Evolutionary conservation across 495 filamentous ascomycete species (phyloP).

Genomic region (Trichoderma reesei): DNA sequence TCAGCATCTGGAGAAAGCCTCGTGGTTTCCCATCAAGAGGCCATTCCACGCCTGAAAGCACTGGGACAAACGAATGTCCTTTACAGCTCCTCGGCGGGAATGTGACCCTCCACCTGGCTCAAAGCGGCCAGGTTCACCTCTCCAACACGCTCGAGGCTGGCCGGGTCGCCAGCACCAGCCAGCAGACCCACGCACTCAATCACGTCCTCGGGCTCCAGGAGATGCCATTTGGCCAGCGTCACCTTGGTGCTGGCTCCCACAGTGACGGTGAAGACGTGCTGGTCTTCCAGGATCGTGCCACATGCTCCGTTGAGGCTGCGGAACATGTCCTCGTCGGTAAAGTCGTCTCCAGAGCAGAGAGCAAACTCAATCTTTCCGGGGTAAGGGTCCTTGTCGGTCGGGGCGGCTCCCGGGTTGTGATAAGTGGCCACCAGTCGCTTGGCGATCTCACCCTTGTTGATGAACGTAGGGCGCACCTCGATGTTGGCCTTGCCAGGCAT

Average conservation of each 20-base stretch:
- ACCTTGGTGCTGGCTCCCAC: slow-evolving; percentile 80
- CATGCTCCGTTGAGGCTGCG: slow-evolving; percentile 51
- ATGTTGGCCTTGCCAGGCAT: slow-evolving; percentile 94
- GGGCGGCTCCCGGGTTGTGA: slow-evolving; percentile 21
- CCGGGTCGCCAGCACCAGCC: slow-evolving; percentile 27
- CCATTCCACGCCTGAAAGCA: too few species aligned
- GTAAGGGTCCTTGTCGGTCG: slow-evolving; percentile 19
- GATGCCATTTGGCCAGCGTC: slow-evolving; percentile 77
- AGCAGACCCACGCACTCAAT: slow-evolving; percentile 68
- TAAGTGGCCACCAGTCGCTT: slow-evolving; percentile 65
- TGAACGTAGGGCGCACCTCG: slow-evolving; percentile 88
- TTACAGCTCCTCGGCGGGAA: slow-evolving; percentile 18
- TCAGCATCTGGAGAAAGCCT: background rate
- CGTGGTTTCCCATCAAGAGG: background rate
- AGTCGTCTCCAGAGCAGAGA: slow-evolving; percentile 86
- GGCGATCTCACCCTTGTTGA: slow-evolving; percentile 93
- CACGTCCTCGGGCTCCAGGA: slow-evolving; percentile 80
- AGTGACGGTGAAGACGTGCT: slow-evolving; percentile 75
- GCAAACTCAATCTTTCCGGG: slow-evolving; percentile 61
- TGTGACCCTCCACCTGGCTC: slow-evolving; percentile 33
- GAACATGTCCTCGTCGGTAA: slow-evolving; percentile 90
- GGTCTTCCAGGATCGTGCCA: slow-evolving; percentile 36
- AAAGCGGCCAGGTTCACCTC: slow-evolving; percentile 38
- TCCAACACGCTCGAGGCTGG: slow-evolving; percentile 27
- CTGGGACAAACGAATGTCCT: background rate